Conservation (phyloP, 805 yeast genomes). For the Yamadazyma sp. region DNA sequence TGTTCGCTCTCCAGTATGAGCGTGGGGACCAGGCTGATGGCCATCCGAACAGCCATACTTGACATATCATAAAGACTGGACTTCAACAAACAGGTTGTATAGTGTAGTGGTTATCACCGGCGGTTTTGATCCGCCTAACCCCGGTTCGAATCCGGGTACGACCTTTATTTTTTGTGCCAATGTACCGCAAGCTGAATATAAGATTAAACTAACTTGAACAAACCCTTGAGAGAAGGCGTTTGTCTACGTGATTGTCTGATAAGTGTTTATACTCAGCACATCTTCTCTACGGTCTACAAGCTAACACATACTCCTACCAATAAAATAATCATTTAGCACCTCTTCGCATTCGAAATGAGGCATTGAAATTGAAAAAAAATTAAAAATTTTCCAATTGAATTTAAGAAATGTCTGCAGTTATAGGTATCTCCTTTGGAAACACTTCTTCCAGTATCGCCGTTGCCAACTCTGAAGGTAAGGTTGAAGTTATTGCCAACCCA, state of each 20-base stretch:
- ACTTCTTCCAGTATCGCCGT: slow-evolving; percentile 93
- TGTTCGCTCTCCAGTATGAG: no score
- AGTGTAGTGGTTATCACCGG: slow-evolving; percentile 81
- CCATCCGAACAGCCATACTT: no score
- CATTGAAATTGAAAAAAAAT: slow-evolving; percentile 8
- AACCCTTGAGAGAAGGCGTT: no score
- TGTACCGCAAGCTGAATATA: no score
- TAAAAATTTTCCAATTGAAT: slow-evolving; percentile 3
- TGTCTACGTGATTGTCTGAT: no score
- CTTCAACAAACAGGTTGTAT: slow-evolving; percentile 16
- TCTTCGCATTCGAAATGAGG: slow-evolving; percentile 5
- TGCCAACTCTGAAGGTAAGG: slow-evolving; percentile 81
- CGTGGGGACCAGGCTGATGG: no score
- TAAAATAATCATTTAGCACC: no score
- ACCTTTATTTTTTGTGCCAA: slow-evolving; percentile 18
- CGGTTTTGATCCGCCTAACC: slow-evolving; percentile 82
- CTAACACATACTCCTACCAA: no score
- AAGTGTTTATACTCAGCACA: no score
- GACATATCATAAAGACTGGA: no score
- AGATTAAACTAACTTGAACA: no score
- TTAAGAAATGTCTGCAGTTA: slow-evolving; percentile 43
- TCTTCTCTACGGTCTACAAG: no score
- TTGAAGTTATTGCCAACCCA: slow-evolving; percentile 97
- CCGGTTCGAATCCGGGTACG: slow-evolving; percentile 88
- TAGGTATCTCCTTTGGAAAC: slow-evolving; percentile 97